Percentiles rank a stretch among this genome's conserved stretches.
These are phyloP conservation scores for Dionaea muscipula DNA, from an alignment of 179 eudicot species.

Conservation along the genomic window DNA sequence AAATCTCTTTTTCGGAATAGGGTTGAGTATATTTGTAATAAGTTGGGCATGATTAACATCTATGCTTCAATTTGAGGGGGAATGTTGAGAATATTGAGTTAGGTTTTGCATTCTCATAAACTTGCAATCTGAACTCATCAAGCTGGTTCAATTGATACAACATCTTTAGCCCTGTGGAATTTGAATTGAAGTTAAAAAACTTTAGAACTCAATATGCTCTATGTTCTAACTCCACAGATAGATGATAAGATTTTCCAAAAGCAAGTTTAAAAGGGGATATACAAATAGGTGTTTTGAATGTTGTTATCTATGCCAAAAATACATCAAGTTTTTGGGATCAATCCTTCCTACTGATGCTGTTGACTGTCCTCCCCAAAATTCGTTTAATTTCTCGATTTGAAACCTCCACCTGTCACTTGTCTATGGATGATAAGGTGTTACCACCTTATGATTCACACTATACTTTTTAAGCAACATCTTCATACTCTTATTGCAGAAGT, in stretches of 20 bases:
- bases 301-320: too few relatives aligned
- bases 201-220: too few relatives aligned
- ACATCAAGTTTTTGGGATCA: not conserved
- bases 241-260: not conserved
- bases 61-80: too few relatives aligned
- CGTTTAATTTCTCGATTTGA: not conserved
- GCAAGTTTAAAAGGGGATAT: not conserved
- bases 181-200: too few relatives aligned
- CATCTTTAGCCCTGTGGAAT: too few relatives aligned
- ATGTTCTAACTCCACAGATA: too few relatives aligned
- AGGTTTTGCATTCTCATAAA: not conserved
- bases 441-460: not conserved
- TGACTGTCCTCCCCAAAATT: not conserved
- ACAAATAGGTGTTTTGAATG: not conserved
- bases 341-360: not conserved
- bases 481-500: too few relatives aligned
- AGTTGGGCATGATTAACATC: too few relatives aligned
- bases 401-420: not conserved
- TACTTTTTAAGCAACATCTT: too few relatives aligned
- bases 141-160: not conserved
- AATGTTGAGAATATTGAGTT: too few relatives aligned
- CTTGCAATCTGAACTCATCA: not conserved
- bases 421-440: not conserved
- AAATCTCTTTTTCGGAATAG: too few relatives aligned
- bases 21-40: too few relatives aligned